Conservation (phyloP, 2,329 filamentous ascomycete species). For the Alternaria longipes region DNA sequence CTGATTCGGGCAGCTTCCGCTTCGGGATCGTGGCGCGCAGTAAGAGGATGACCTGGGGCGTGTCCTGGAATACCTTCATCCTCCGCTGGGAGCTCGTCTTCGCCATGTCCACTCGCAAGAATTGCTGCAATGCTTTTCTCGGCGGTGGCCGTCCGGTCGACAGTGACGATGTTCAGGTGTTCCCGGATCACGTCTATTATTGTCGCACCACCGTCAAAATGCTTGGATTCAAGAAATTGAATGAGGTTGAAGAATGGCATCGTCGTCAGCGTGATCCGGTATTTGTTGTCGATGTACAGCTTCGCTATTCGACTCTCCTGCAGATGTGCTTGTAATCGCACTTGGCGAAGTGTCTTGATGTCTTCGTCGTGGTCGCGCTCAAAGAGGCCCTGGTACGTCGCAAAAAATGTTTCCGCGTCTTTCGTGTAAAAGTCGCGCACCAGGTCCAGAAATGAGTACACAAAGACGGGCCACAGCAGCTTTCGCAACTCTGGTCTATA, state of each 20-base stretch:
- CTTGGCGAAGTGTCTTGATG: conserved; percentile 74
- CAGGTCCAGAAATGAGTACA: conserved; percentile 89
- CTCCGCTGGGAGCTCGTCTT: conserved; percentile 67
- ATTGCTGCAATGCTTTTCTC: conserved; percentile 69
- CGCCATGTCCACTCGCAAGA: conserved; percentile 63
- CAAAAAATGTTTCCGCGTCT: conserved; percentile 78
- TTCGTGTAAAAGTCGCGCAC: conserved; percentile 74
- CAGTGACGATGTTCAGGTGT: conserved; percentile 66
- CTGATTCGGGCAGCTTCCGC: conserved; percentile 60
- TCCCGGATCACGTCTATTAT: conserved; percentile 77
- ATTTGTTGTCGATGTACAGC: conserved; percentile 86
- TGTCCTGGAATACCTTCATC: conserved; percentile 76
- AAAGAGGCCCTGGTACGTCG: conserved; percentile 73
- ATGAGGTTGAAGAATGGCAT: conserved; percentile 84
- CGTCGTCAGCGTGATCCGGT: conserved; percentile 87
- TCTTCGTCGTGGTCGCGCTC: conserved; percentile 82
- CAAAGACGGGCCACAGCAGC: conserved; percentile 90
- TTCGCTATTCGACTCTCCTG: conserved; percentile 79
- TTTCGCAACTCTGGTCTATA: conserved; percentile 92
- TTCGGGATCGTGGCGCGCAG: conserved; percentile 65
- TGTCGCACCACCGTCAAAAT: conserved; percentile 79
- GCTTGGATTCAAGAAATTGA: conserved; percentile 88
- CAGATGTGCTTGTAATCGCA: conserved; percentile 81
- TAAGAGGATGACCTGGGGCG: conserved; percentile 70
- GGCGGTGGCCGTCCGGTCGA: conserved; percentile 63